Conservation (phyloP, 345 rosid genomes). For the Psidium friedrichsthalianum region DNA sequence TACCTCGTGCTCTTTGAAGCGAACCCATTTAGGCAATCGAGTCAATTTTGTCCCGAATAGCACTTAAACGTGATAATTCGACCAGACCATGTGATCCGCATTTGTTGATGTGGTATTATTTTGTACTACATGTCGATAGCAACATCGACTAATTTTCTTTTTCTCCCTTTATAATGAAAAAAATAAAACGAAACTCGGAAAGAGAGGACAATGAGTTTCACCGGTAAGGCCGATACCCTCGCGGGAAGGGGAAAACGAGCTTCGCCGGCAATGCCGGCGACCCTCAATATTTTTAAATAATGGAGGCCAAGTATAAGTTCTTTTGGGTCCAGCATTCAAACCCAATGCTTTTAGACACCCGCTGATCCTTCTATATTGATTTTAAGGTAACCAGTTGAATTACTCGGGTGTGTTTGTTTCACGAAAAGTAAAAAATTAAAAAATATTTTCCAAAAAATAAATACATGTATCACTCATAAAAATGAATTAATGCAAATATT, state of each 20-base stretch:
- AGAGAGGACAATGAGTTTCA: not conserved
- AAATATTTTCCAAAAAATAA: too few species aligned
- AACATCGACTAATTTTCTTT: not conserved
- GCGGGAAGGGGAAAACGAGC: not conserved
- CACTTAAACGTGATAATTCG: not conserved
- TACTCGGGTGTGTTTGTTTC: not conserved
- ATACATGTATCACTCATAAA: too few species aligned
- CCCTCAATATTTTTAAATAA: not conserved
- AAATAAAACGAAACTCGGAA: not conserved
- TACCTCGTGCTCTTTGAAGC: not conserved
- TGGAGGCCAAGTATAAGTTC: not conserved
- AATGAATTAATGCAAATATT: too few species aligned
- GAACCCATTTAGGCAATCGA: not conserved
- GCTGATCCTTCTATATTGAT: too few species aligned
- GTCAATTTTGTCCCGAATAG: not conserved
- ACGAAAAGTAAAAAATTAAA: too few species aligned
- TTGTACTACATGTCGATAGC: not conserved
- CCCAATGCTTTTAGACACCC: not conserved
- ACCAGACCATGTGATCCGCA: too few species aligned
- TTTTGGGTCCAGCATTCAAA: not conserved
- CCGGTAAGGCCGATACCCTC: not conserved
- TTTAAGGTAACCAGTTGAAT: not conserved
- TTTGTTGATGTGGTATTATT: not conserved
- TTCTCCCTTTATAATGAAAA: not conserved
- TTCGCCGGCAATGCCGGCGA: not conserved